A percentile compares a stretch with the other conserved stretches of the same genome.
Evolutionary conservation across 306 rosid species (phyloP).

Genomic region (Cyclanthera cordifolia): DNA sequence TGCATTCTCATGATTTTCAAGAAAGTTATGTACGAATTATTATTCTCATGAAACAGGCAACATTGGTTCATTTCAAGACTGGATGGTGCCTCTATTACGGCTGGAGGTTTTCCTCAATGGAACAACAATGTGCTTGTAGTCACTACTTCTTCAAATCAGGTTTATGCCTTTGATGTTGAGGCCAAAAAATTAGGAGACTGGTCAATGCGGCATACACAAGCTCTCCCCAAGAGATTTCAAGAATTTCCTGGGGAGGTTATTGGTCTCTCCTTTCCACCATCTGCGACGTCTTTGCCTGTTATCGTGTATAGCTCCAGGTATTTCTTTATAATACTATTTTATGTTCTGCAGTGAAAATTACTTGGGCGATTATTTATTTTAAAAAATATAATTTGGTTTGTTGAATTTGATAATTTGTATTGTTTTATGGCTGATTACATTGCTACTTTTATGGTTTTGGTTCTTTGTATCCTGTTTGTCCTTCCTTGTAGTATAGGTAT

Average conservation of each 20-base stretch:
- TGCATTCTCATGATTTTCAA: not conserved
- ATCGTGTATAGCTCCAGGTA: conserved; percentile 96
- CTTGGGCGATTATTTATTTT: not conserved
- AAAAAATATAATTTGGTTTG: not conserved
- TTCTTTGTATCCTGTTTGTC: not conserved
- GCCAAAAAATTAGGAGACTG: conserved; percentile 79
- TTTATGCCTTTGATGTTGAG: conserved; percentile 81
- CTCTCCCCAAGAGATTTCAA: conserved; percentile 71
- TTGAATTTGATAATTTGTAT: not conserved
- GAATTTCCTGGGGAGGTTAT: conserved; percentile 98
- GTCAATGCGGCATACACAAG: conserved; percentile 54
- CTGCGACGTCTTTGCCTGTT: conserved; percentile 44
- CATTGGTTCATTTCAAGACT: conserved; percentile 94
- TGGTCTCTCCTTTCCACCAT: conserved; percentile 82
- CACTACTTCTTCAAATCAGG: conserved; percentile 90
- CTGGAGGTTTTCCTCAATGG: conserved; percentile 82
- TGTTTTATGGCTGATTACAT: not conserved
- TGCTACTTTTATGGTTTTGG: not conserved
- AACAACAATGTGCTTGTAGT: conserved; percentile 55
- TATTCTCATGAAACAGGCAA: conserved; percentile 43
- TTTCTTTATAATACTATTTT: not conserved
- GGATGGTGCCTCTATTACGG: conserved; percentile 83
- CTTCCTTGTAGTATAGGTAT: not conserved
- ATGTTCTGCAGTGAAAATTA: not conserved
- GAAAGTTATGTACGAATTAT: not conserved